Base-by-base conservation (phyloP, 208 protist genomes). In the Crithidia sp. region DNA sequence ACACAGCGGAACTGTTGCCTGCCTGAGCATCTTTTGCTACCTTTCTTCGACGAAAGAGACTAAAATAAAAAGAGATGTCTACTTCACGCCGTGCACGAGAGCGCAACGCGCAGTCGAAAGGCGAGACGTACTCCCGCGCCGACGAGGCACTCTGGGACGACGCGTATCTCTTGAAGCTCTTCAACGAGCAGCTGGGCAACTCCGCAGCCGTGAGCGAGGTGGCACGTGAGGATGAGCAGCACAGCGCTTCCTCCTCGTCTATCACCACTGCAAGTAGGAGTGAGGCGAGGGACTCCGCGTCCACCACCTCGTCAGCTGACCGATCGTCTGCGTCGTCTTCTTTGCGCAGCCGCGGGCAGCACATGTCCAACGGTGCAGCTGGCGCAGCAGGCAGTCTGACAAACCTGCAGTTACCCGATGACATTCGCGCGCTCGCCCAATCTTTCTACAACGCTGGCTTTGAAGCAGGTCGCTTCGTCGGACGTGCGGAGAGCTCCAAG, bases 101-200 rank as follows among this genome's bases (percentile, higher is more conserved):
- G 39, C 62, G 65, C 53, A 67, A 70, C 28, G 64, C 64, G 56
- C 50, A 61, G 67, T n/a, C 70, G 0, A 71, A 70, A 3, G 75
- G 49, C 0, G 55, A 76, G 69, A 76, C 62, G 13, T 89, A 88
- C 71, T 84, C 84, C 7, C 53, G 74, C 12, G 85, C 67, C 6
- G 85, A 92, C 66, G 67, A 74, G 7, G 83, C 86, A 5, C 73
- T 96, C 0, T 96, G 92, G 90, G 90, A 96, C 65, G 92, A 96
- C 74, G 73, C 66, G 10, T 88, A 93, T n/a, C 79, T 96, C 16
- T 74, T 95, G 62, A 74, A 80, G 55, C 67, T 94, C 2, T 96
- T 88, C 69, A 91, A 94, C 54, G 84, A 73, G 63, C 90, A 96
- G 68, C 67, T 95, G n/a, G 85, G 85, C 19, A 66, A 80, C 55